A percentile compares a stretch with the other conserved stretches of the same genome.
Conservation (phyloP, 2,329 filamentous ascomycete species). For the Phyllosticta citriasiana region DNA sequence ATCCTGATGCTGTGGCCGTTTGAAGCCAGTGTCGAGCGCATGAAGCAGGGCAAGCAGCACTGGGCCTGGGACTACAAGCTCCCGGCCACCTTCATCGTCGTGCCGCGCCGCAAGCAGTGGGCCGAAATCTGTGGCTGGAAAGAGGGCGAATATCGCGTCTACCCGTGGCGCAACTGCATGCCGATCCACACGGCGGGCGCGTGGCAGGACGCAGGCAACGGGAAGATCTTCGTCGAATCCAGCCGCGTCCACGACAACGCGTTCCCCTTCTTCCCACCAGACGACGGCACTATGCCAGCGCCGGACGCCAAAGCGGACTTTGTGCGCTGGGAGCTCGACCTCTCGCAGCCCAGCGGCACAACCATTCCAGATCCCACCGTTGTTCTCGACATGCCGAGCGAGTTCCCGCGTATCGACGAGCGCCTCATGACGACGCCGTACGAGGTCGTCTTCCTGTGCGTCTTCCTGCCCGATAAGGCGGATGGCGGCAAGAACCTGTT, state of each 20-base stretch:
- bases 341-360: conserved; percentile 13
- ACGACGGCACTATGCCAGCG: conserved; percentile 19
- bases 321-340: conserved; percentile 28
- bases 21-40: conserved; percentile 17
- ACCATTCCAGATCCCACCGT: conserved; percentile 20
- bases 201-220: conserved; percentile 22
- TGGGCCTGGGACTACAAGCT: conserved; percentile 21
- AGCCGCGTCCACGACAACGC: conserved; percentile 25
- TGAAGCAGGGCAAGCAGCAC: conserved; percentile 22
- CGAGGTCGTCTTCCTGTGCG: conserved; percentile 22
- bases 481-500: conserved; percentile 18
- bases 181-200: conserved; percentile 27
- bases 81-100: conserved; percentile 17
- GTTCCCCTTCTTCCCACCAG: conserved; percentile 26
- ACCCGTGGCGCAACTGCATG: conserved; percentile 19
- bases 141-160: conserved; percentile 10
- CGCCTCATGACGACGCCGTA: conserved; percentile 26
- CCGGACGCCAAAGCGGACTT: conserved; percentile 26
- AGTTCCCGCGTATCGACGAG: conserved; percentile 34
- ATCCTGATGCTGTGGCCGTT: conserved; percentile 22
- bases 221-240: conserved; percentile 21
- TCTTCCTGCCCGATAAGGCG: conserved; percentile 17
- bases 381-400: conserved; percentile 24
- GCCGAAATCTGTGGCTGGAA: conserved; percentile 8
- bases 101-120: conserved; percentile 13